phyloP scores from a whole-genome alignment of 1,284 basidiomycete species.

The Ganoderma leucocontextum region DNA sequence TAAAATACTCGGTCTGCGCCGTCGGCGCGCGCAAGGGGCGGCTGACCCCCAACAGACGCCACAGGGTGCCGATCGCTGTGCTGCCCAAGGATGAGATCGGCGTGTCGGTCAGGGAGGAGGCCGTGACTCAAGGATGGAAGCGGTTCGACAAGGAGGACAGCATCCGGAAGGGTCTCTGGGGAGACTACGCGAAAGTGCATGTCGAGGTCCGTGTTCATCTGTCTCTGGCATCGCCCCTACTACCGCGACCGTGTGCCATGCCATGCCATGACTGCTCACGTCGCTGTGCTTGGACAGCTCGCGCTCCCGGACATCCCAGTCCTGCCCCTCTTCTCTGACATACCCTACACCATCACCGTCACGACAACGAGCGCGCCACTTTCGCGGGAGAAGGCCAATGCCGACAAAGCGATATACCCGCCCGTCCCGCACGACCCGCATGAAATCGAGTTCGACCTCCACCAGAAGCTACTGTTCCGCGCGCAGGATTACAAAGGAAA shows the following conservation, averaged over 20 bases:
- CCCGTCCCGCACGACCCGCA: not conserved
- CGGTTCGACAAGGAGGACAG: slow-evolving; percentile 14
- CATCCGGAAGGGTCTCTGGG: slow-evolving; percentile 36
- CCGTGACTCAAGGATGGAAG: slow-evolving; percentile 14
- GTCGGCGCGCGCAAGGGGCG: slow-evolving; percentile 31
- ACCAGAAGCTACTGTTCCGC: not conserved
- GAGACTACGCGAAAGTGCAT: slow-evolving; percentile 31
- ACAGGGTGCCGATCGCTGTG: slow-evolving; percentile 29
- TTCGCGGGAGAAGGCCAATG: slow-evolving; percentile 20
- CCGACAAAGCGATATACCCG: not conserved
- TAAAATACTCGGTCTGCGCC: slow-evolving; percentile 32
- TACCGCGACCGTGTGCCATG: too few species aligned
- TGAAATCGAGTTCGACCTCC: not conserved
- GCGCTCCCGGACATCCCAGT: slow-evolving; percentile 23
- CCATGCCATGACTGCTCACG: not conserved
- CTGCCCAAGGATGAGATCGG: slow-evolving; percentile 30
- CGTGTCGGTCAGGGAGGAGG: slow-evolving; percentile 3
- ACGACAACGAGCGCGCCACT: slow-evolving; percentile 22
- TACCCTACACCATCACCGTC: slow-evolving; percentile 23
- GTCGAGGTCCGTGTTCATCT: slow-evolving; percentile 22
- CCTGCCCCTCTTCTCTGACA: slow-evolving; percentile 22
- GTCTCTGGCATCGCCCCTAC: too few species aligned
- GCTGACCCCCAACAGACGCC: slow-evolving; percentile 27
- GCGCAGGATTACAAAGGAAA: not conserved
- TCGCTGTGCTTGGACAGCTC: slow-evolving; percentile 5